Conservation (phyloP, 352 stramenopile species). For the Globisporangium nodosum region DNA sequence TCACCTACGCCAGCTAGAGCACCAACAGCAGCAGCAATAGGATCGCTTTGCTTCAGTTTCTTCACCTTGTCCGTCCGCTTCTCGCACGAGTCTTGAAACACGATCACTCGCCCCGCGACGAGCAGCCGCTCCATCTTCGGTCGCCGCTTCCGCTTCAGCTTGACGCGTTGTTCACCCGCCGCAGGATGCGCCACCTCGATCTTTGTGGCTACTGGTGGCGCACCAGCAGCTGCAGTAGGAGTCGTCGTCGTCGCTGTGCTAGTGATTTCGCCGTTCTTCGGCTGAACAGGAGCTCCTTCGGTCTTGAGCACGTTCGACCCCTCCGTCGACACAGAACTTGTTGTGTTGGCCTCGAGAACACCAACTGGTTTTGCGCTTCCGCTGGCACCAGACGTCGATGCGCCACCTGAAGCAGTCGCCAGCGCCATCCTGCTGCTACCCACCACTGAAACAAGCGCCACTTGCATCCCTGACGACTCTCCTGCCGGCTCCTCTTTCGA, state of each 20-base stretch:
- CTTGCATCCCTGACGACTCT: neutral
- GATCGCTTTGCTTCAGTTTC: conserved; percentile 25
- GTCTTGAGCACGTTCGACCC: too few relatives aligned
- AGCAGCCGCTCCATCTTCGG: conserved; percentile 51
- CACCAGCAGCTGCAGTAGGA: neutral
- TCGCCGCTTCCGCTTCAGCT: conserved; percentile 30
- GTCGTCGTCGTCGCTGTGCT: neutral
- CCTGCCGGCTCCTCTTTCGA: neutral
- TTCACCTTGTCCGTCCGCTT: conserved; percentile 51
- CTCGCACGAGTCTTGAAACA: conserved; percentile 56
- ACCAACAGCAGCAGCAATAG: neutral
- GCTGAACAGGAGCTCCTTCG: neutral
- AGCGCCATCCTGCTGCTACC: neutral
- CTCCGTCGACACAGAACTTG: too few relatives aligned
- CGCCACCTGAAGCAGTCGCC: neutral
- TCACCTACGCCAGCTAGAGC: neutral
- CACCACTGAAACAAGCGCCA: neutral
- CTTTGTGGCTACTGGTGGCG: neutral
- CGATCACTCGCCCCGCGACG: conserved; percentile 32
- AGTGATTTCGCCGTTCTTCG: neutral
- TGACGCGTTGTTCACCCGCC: conserved; percentile 5
- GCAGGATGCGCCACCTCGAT: neutral
- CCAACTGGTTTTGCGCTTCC: neutral
- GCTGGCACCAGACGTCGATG: neutral
- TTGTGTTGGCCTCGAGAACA: too few relatives aligned